Percentiles rank a stretch among this genome's conserved stretches.
phyloP scores from a whole-genome alignment of 257 asterid genomes.

The Nicotiana paniculata region DNA sequence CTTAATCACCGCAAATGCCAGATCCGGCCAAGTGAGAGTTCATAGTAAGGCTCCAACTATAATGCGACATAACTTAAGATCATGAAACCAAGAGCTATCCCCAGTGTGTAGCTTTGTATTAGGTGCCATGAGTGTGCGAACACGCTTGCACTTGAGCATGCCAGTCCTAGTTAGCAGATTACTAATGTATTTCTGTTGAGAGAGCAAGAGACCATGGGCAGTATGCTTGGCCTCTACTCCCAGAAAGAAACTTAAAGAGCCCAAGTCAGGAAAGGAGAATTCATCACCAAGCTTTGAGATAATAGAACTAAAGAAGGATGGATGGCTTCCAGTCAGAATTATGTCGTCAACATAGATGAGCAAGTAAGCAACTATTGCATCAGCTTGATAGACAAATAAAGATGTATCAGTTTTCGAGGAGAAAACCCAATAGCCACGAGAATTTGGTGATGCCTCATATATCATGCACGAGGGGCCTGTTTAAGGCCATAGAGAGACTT shows the following conservation, averaged over 20 bases:
- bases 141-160: not conserved
- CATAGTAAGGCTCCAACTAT: not conserved
- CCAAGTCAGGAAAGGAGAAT: not conserved
- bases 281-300: not conserved
- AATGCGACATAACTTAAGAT: not conserved
- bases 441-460: not conserved
- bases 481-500: constrained; percentile 5
- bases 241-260: not conserved
- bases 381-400: not conserved
- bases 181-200: not conserved
- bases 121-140: not conserved
- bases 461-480: not conserved
- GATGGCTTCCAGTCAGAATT: not conserved
- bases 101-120: not conserved
- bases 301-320: not conserved
- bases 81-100: not conserved
- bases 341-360: not conserved
- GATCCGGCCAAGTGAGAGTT: not conserved
- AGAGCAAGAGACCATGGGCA: too few species aligned
- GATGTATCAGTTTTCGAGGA: not conserved
- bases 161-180: not conserved
- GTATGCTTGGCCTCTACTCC: not conserved
- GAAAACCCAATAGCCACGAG: not conserved
- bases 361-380: not conserved
- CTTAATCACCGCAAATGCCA: not conserved